These are phyloP conservation scores for Lecanicillium sp. DNA, from an alignment of 2,329 filamentous ascomycete genomes.

Conservation along the genomic window DNA sequence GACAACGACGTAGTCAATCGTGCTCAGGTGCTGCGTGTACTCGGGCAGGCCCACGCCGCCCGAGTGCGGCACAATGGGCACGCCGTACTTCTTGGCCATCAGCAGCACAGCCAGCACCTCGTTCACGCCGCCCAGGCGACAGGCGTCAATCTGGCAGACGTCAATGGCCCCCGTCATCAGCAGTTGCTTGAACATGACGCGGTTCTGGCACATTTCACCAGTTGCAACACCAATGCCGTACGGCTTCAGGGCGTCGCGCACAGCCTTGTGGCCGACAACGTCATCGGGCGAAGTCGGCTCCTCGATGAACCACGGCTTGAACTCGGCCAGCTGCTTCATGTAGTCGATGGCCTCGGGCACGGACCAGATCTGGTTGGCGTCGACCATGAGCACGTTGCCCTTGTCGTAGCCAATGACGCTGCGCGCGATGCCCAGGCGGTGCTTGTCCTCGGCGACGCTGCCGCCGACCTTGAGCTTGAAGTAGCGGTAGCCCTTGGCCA, in stretches of 20 bases:
- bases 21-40: conserved; percentile 88
- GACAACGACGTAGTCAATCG: conserved; percentile 87
- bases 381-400: conserved; percentile 67
- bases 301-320: conserved; percentile 91
- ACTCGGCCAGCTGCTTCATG: conserved; percentile 75
- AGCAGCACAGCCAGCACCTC: conserved; percentile 86
- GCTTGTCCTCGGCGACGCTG: conserved; percentile 62
- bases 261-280: conserved; percentile 78
- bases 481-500: conserved; percentile 69
- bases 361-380: conserved; percentile 90
- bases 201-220: conserved; percentile 93
- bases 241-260: conserved; percentile 70
- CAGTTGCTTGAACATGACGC: conserved; percentile 89
- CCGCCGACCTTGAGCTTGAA: conserved; percentile 90
- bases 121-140: conserved; percentile 82
- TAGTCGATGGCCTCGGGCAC: conserved; percentile 83
- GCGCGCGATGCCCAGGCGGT: conserved; percentile 64
- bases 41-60: conserved; percentile 87
- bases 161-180: conserved; percentile 74
- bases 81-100: conserved; percentile 69
- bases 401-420: conserved; percentile 75
- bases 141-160: conserved; percentile 85
- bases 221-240: conserved; percentile 78
- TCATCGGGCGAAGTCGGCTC: conserved; percentile 89
- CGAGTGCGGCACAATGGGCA: conserved; percentile 83